These are phyloP conservation scores for Bipolaris bicolor DNA, from an alignment of 2,329 filamentous ascomycete species.

Conservation along the genomic window DNA sequence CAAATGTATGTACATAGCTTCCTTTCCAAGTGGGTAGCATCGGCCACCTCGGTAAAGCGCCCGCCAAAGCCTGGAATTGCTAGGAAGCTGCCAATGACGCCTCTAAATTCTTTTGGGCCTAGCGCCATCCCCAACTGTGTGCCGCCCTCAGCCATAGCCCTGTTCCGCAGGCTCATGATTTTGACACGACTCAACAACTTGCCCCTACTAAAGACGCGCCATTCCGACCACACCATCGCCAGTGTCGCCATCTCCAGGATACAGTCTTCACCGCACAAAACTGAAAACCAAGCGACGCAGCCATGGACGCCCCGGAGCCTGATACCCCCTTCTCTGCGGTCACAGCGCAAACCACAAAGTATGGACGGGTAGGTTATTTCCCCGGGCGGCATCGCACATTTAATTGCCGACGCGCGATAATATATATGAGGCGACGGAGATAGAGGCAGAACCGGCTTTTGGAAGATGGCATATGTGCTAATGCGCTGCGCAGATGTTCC, in stretches of 20 bases:
- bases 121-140: slow-evolving; percentile 6
- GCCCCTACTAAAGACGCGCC: slow-evolving; percentile 4
- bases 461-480: slow-evolving; percentile 14
- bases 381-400: slow-evolving; percentile 19
- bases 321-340: slow-evolving; percentile 94
- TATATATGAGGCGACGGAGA: neutral
- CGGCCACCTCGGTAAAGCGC: slow-evolving; percentile 36
- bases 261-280: neutral
- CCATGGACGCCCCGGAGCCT: slow-evolving; percentile 85
- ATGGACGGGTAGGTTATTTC: slow-evolving; percentile 67
- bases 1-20: slow-evolving; percentile 6
- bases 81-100: slow-evolving; percentile 1
- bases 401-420: neutral
- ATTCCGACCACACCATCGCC: slow-evolving; percentile 10
- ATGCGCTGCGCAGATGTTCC: slow-evolving; percentile 72
- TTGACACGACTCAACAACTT: slow-evolving; percentile 39
- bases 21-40: slow-evolving; percentile 29
- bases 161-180: slow-evolving; percentile 33
- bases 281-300: slow-evolving; percentile 11
- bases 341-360: slow-evolving; percentile 78
- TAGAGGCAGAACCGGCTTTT: neutral
- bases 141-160: slow-evolving; percentile 27
- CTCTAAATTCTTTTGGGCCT: slow-evolving; percentile 2
- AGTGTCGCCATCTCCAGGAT: neutral
- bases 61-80: slow-evolving; percentile 14